phyloP scores from a whole-genome alignment of 2,329 filamentous ascomycete species.

The Aspergillus tubingensis region DNA sequence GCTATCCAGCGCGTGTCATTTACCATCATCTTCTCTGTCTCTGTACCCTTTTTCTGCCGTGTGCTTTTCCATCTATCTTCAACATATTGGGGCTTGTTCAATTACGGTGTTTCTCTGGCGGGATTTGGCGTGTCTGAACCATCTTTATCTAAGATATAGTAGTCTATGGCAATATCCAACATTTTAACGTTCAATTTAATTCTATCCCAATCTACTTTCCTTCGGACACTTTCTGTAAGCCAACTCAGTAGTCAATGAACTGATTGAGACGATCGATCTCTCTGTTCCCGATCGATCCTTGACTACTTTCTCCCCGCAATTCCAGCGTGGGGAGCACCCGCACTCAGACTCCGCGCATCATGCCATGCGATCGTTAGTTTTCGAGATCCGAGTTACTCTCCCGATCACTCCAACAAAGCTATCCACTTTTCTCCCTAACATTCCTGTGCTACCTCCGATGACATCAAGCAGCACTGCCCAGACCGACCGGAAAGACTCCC shows the following conservation, averaged over 20 bases:
- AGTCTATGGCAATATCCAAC: conserved; percentile 1
- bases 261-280: no score
- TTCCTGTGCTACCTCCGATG: background rate
- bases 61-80: conserved; percentile 1
- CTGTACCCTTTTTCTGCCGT: conserved; percentile 1
- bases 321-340: no score
- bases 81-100: conserved; percentile 10
- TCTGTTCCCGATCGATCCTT: no score
- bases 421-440: background rate
- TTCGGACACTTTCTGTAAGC: no score
- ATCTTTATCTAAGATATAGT: conserved; percentile 1
- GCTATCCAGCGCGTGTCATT: conserved; percentile 13
- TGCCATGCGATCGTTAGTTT: no score
- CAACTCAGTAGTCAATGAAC: no score
- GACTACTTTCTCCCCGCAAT: no score
- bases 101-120: conserved; percentile 12
- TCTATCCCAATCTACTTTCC: background rate
- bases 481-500: background rate
- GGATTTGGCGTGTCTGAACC: conserved; percentile 5
- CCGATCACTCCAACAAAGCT: no score
- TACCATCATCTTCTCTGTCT: conserved; percentile 13
- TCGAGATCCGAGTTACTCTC: no score
- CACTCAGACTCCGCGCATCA: no score
- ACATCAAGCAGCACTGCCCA: background rate
- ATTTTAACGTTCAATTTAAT: background rate